Base-by-base conservation (phyloP, 441 rosid genomes). In the Geranium incanum region DNA sequence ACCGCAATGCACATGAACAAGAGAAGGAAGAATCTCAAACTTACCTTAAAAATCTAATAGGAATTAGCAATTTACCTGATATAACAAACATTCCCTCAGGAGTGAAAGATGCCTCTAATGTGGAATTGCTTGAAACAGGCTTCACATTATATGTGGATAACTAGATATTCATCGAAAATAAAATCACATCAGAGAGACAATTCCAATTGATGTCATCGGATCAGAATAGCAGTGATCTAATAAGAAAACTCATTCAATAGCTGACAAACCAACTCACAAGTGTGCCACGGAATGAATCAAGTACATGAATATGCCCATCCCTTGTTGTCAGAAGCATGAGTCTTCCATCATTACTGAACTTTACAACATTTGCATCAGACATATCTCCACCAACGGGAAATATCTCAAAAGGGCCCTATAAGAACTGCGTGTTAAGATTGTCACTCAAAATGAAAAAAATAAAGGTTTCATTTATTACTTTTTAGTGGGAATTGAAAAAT, bases 1-100 rank as follows among this genome's bases (percentile, higher is more conserved):
- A 28, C 33, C 33, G 3, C 33, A 28, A 28, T 28, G 33, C 33
- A 28, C 33, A 2, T 28, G 33, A 28, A 28, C 33, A 28, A 1
- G 33, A 28, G 1, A 2, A 28, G 2, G 33, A 28, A 28, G 3
- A 28, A 28, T 28, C 33, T 28, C 33, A 28, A 28, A 1, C 33
- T 28, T 28, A 28, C 33, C 33, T 2, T 28, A 28, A 28, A 28
- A 28, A 28, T 28, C 33, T 28, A 28, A 28, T 28, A 28, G 1
- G 33, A 28, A 28, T 21, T 19, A 18, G 19, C 2, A 62, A 38
- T 19, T 19, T 83, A 91, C 98, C 97, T 85, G 98, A 86, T 70
- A 91, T 78, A 57, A 94, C 96, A 84, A 84, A 91, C 88, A 82
- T 86, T 74, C 98, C 98, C 68, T 94, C 97, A 2, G 98, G 98